These are phyloP conservation scores for Pyricularia sp. DNA, from an alignment of 2,329 filamentous ascomycete genomes.

Conservation along the genomic window DNA sequence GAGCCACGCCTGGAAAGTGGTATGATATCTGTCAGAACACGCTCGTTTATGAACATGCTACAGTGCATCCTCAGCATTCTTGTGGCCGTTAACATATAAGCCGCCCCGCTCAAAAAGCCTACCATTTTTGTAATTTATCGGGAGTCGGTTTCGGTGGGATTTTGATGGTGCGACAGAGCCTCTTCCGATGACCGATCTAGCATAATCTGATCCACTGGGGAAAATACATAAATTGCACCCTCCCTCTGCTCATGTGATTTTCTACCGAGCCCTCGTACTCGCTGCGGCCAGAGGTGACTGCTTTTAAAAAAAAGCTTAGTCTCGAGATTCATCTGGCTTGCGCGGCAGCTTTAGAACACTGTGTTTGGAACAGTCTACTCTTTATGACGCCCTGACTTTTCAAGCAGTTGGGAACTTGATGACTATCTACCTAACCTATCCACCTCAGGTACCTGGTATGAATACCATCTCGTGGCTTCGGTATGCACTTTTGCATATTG, in stretches of 20 bases:
- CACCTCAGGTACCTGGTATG: too few species aligned
- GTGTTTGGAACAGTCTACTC: constrained; percentile 17
- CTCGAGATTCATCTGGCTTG: not conserved
- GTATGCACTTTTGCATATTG: constrained; percentile 12
- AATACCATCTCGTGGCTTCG: constrained; percentile 24
- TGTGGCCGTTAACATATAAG: constrained; percentile 44
- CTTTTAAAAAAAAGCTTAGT: not conserved
- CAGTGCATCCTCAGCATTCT: constrained; percentile 32
- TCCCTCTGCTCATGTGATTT: constrained; percentile 30
- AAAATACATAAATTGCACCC: not conserved
- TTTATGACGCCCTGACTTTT: constrained; percentile 16
- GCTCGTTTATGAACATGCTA: constrained; percentile 27
- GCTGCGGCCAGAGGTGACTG: constrained; percentile 22
- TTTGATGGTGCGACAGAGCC: constrained; percentile 10
- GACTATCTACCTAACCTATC: constrained; percentile 12
- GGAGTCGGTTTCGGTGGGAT: constrained; percentile 14
- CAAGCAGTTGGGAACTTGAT: constrained; percentile 33
- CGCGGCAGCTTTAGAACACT: constrained; percentile 10
- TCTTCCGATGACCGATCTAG: constrained; percentile 9
- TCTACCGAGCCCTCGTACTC: constrained; percentile 33
- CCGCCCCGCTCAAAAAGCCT: constrained; percentile 30
- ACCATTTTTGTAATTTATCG: constrained; percentile 15
- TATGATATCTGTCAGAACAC: constrained; percentile 1
- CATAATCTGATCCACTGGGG: constrained; percentile 5
- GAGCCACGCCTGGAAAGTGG: not conserved